Evolutionary conservation across 2,329 filamentous ascomycete species (phyloP).

Genomic region (Ceratocystis albifundus): DNA sequence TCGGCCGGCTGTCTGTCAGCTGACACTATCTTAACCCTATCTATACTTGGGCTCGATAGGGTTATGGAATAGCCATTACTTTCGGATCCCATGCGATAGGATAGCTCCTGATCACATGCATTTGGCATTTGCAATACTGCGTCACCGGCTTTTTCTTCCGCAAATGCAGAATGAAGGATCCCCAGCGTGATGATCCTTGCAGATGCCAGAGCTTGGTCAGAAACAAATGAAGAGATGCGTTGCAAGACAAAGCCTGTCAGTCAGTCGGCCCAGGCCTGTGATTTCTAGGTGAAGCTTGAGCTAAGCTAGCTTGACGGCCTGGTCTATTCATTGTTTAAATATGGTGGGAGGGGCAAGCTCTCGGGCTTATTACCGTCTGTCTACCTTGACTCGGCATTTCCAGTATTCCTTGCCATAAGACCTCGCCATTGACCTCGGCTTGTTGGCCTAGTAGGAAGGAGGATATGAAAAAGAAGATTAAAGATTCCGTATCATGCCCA

Average conservation of each 20-base stretch:
- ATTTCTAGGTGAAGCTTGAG: background rate
- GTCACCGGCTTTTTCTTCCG: background rate
- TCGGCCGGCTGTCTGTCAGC: background rate
- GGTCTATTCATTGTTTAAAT: background rate
- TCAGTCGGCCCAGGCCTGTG: background rate
- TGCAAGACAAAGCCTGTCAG: background rate
- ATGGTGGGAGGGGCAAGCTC: background rate
- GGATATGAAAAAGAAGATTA: background rate
- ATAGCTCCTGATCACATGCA: background rate
- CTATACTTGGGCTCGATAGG: background rate
- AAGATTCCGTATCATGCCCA: background rate
- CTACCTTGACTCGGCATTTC: background rate
- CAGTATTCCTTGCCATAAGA: background rate
- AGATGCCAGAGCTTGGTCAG: background rate
- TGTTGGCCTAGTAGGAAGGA: background rate
- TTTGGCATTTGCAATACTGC: background rate
- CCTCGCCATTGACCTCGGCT: constrained; percentile 14
- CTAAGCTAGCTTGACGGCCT: background rate
- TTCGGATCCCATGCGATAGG: background rate
- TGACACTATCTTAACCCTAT: background rate
- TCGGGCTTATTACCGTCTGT: background rate
- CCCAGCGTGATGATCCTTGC: background rate
- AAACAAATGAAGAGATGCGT: background rate
- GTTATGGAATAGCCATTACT: background rate
- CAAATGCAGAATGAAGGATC: background rate